These are phyloP conservation scores for Rhizopus sp. DNA, from an alignment of 371 early-diverging fungal genomes.

Conservation along the genomic window DNA sequence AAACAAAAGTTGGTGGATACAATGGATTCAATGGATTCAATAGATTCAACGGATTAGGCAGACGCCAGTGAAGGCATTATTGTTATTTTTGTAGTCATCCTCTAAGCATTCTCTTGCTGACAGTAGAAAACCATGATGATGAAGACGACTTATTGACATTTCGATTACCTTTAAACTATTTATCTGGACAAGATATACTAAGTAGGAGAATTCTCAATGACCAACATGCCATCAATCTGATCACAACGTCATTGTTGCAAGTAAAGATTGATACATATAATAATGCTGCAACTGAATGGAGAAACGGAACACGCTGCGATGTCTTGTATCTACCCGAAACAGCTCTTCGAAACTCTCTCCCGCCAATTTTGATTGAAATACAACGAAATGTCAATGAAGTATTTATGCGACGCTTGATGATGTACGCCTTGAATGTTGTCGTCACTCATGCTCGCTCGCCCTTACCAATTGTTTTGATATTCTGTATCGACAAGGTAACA, in stretches of 20 bases:
- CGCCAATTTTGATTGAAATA: conserved; percentile 8
- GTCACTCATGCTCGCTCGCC: background rate
- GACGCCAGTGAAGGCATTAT: too few species aligned
- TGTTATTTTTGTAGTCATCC: too few species aligned
- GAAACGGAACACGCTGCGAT: conserved; percentile 9
- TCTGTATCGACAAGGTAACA: conserved; percentile 5
- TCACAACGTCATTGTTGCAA: background rate
- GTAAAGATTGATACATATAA: background rate
- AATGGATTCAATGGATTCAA: too few species aligned
- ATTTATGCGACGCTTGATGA: background rate
- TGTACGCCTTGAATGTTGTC: background rate
- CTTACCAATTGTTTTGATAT: conserved; percentile 1
- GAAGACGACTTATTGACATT: background rate
- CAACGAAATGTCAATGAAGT: background rate
- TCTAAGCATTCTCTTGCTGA: too few species aligned
- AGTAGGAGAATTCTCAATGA: conserved; percentile 4
- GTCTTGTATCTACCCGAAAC: conserved; percentile 1
- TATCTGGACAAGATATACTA: background rate
- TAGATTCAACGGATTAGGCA: too few species aligned
- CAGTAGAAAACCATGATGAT: too few species aligned
- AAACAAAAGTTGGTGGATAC: too few species aligned
- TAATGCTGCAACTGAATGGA: conserved; percentile 5
- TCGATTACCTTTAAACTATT: background rate
- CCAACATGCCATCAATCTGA: conserved; percentile 23
- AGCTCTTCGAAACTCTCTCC: background rate